Conservation (phyloP, 139 green algal species). For the Closterium sp. region DNA sequence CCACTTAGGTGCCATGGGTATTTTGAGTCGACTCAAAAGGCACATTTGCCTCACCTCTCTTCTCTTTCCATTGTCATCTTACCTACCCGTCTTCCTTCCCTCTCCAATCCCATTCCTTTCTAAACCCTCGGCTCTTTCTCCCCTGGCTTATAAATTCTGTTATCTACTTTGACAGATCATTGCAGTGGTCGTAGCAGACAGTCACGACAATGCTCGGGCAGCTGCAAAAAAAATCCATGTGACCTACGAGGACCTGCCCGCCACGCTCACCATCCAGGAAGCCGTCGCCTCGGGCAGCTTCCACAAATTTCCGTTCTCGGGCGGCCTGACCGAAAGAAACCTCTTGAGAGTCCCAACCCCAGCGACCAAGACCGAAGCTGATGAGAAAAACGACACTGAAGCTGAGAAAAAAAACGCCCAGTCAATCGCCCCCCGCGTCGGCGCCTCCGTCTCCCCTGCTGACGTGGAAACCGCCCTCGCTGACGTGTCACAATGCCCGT, state of each 20-base stretch:
- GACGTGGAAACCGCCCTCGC: slow-evolving; percentile 73
- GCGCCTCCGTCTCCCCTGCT: slow-evolving; percentile 20
- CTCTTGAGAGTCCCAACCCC: not conserved
- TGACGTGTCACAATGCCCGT: slow-evolving; percentile 23
- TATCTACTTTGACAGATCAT: slow-evolving; percentile 55
- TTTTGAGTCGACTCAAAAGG: too few species aligned
- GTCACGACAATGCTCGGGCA: slow-evolving; percentile 63
- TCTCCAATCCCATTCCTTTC: not conserved
- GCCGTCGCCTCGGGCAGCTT: slow-evolving; percentile 68
- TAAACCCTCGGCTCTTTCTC: not conserved
- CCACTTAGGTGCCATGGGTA: too few species aligned
- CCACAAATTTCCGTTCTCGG: slow-evolving; percentile 5
- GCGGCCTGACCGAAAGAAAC: slow-evolving; percentile 37
- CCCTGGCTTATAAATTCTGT: too few species aligned
- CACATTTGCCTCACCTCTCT: too few species aligned
- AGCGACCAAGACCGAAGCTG: not conserved
- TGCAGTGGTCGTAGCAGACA: slow-evolving; percentile 83
- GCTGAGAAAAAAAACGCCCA: not conserved
- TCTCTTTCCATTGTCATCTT: not conserved
- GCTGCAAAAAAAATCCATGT: slow-evolving; percentile 75
- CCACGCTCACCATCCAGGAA: slow-evolving; percentile 85
- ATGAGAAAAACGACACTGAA: not conserved
- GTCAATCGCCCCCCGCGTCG: not conserved
- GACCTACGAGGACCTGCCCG: slow-evolving; percentile 82
- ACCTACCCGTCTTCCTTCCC: not conserved